A percentile compares a stretch with the other conserved stretches of the same genome.
phyloP scores from a whole-genome alignment of 352 stramenopile genomes.

The Phytophthora fragariaefolia region DNA sequence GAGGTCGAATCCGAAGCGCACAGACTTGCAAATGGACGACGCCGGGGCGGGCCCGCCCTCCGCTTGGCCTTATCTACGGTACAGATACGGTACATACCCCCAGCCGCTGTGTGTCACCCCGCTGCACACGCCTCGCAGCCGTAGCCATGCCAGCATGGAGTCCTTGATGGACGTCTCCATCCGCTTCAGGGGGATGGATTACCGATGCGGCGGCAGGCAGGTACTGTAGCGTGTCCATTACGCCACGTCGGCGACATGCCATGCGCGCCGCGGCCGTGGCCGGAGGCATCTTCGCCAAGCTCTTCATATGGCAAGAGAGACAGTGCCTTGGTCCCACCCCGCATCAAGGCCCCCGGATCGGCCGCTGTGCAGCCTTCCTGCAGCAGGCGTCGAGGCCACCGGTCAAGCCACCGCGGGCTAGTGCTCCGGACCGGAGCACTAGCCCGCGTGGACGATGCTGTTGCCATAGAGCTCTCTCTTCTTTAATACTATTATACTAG shows the following conservation, averaged over 20 bases:
- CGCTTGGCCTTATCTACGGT: conserved; percentile 1
- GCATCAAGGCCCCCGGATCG: conserved; percentile 15
- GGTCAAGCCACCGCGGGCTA: too few relatives aligned
- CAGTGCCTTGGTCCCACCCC: conserved; percentile 34
- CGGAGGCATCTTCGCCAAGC: conserved; percentile 13
- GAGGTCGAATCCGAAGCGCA: background rate
- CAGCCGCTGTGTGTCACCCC: background rate
- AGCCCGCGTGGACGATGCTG: conserved; percentile 15
- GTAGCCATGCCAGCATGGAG: background rate
- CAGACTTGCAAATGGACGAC: background rate
- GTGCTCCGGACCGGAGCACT: background rate
- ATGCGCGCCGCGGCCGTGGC: background rate
- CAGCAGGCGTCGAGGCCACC: too few relatives aligned
- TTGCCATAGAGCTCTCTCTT: conserved; percentile 35
- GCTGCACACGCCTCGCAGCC: background rate
- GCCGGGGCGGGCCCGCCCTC: background rate
- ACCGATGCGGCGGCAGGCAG: background rate
- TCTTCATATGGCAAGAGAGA: conserved; percentile 35
- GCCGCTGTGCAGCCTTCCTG: too few relatives aligned
- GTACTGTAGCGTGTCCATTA: background rate
- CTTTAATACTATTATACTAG: too few relatives aligned
- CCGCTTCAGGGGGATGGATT: background rate
- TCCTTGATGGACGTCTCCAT: background rate
- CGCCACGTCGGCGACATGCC: background rate
- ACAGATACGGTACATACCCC: too few relatives aligned